Conservation (phyloP, 371 early-diverging fungal species). For the Apophysomyces ossiformis region DNA sequence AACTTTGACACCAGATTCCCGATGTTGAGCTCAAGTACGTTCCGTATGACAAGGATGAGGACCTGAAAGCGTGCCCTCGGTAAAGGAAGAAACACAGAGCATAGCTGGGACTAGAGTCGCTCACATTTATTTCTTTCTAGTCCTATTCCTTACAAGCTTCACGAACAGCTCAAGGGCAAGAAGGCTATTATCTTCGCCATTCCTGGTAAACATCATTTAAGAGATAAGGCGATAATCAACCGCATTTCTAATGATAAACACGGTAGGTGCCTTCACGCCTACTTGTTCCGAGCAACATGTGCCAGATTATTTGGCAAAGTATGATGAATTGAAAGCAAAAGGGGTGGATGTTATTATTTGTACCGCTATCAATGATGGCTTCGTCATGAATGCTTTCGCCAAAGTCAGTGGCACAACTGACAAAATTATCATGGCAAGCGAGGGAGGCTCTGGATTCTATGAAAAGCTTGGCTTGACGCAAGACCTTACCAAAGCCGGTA, state of each 20-base stretch:
- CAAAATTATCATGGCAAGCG: conserved; percentile 75
- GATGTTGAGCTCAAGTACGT: conserved; percentile 46
- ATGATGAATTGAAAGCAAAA: conserved; percentile 63
- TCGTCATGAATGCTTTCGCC: conserved; percentile 83
- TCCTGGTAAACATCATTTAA: conserved; percentile 52
- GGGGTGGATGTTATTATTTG: conserved; percentile 73
- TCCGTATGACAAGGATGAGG: conserved; percentile 44
- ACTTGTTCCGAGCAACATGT: conserved; percentile 81
- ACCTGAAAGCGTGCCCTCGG: conserved; percentile 41
- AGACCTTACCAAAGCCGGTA: conserved; percentile 47
- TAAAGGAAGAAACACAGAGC: conserved; percentile 3
- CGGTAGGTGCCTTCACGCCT: conserved; percentile 72
- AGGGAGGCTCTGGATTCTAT: conserved; percentile 67
- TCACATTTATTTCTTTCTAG: conserved; percentile 2
- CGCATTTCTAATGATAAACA: not conserved
- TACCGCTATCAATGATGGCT: conserved; percentile 63
- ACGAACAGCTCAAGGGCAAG: conserved; percentile 72
- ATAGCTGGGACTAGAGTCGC: no score
- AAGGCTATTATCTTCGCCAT: conserved; percentile 80
- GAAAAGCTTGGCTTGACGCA: conserved; percentile 67
- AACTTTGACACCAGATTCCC: conserved; percentile 33
- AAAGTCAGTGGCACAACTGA: conserved; percentile 60
- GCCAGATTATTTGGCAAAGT: conserved; percentile 62
- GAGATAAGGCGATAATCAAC: not conserved
- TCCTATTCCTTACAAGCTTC: conserved; percentile 48